Evolutionary conservation across 2,329 filamentous ascomycete species (phyloP).

Genomic region (Xylaria sp.): DNA sequence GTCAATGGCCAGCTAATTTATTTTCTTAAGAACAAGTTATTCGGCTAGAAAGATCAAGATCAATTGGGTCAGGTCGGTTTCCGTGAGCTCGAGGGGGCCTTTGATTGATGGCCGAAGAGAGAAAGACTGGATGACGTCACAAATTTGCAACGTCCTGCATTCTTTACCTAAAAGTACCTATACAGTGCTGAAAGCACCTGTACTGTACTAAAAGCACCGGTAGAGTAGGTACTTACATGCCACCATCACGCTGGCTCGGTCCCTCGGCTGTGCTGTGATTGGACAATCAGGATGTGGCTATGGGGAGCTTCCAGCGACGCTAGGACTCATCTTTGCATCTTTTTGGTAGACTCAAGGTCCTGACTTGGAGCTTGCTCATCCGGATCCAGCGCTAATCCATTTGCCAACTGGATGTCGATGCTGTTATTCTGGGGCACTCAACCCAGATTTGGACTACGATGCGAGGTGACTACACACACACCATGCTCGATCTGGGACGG

Average conservation of each 20-base stretch:
- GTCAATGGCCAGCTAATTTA: conserved; percentile 5
- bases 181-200: conserved; percentile 1
- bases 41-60: background rate
- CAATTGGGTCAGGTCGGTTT: too few relatives aligned
- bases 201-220: background rate
- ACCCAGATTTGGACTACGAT: background rate
- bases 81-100: too few relatives aligned
- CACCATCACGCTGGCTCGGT: background rate
- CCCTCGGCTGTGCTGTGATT: conserved; percentile 13
- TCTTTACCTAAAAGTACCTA: background rate
- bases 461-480: background rate
- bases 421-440: background rate
- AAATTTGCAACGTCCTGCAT: conserved; percentile 8
- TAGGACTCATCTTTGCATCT: conserved; percentile 14
- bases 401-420: background rate
- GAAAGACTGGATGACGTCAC: conserved; percentile 29
- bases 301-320: conserved; percentile 23
- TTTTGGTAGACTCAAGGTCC: background rate
- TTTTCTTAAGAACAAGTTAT: background rate
- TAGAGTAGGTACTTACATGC: too few relatives aligned
- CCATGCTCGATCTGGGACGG: background rate
- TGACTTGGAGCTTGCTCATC: background rate
- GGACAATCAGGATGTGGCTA: conserved; percentile 6
- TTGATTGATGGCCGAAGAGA: background rate
- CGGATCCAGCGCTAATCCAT: conserved; percentile 1